Percentiles rank a stretch among this genome's conserved stretches.
These are phyloP conservation scores for Phaeosphaeriaceae sp. DNA, from an alignment of 2,329 filamentous ascomycete genomes.

Conservation along the genomic window DNA sequence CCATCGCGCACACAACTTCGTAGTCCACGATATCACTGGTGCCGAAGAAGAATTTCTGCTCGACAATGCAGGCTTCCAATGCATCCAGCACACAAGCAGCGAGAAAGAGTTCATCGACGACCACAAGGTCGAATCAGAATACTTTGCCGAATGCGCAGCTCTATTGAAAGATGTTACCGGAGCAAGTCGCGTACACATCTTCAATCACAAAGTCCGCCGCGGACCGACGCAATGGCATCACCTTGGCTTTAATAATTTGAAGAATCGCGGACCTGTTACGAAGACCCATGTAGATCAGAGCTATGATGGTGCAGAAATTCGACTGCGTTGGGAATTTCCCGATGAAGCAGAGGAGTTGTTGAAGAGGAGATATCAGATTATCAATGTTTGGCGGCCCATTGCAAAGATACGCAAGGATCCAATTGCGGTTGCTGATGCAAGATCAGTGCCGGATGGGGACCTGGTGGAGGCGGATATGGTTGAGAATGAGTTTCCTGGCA, in stretches of 20 bases:
- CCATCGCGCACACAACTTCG: constrained; percentile 24
- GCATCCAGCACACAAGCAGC: constrained; percentile 17
- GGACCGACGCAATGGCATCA: constrained; percentile 42
- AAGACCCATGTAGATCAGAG: constrained; percentile 61
- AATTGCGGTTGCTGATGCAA: constrained; percentile 32
- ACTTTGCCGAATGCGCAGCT: constrained; percentile 29
- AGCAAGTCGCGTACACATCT: constrained; percentile 63
- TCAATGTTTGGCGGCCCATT: constrained; percentile 40
- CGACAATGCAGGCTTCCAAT: constrained; percentile 32
- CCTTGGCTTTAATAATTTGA: constrained; percentile 28
- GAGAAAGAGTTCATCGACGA: constrained; percentile 30
- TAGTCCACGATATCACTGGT: constrained; percentile 27
- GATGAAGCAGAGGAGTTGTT: constrained; percentile 26
- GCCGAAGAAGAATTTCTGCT: constrained; percentile 26
- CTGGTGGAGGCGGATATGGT: constrained; percentile 29
- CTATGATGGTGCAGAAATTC: constrained; percentile 26
- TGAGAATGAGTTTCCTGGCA: constrained; percentile 26
- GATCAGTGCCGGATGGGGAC: constrained; percentile 29
- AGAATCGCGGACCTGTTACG: constrained; percentile 53
- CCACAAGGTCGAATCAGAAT: constrained; percentile 15
- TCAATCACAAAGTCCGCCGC: constrained; percentile 66
- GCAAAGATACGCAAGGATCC: constrained; percentile 36
- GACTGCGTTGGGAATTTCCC: constrained; percentile 25
- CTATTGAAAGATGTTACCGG: constrained; percentile 58
- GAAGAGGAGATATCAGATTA: constrained; percentile 35